phyloP scores from a whole-genome alignment of 768 basidiomycete genomes.

The Chiua virens region DNA sequence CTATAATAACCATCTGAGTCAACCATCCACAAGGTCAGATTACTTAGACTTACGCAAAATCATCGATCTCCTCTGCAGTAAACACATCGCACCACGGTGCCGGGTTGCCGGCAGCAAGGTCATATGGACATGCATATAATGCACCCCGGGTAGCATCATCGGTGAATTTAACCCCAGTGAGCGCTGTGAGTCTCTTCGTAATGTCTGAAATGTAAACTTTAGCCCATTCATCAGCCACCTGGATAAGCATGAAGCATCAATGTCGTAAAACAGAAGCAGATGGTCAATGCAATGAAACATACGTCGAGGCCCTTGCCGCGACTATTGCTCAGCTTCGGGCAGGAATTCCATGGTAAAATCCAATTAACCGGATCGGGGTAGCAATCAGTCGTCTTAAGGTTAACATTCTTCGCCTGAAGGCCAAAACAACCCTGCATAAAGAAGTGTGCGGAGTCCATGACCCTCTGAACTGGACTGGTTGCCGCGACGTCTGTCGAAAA shows the following conservation, averaged over 20 bases:
- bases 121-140: slow-evolving; percentile 39
- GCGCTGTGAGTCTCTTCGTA: slow-evolving; percentile 31
- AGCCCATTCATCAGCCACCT: slow-evolving; percentile 29
- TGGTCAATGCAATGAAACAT: not conserved
- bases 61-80: slow-evolving; percentile 28
- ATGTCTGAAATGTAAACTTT: slow-evolving; percentile 36
- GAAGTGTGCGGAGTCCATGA: slow-evolving; percentile 39
- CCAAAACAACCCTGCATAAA: slow-evolving; percentile 39
- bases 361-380: slow-evolving; percentile 33
- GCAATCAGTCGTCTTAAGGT: slow-evolving; percentile 29
- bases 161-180: slow-evolving; percentile 31
- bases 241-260: not conserved
- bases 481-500: slow-evolving; percentile 5
- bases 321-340: slow-evolving; percentile 13
- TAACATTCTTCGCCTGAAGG: slow-evolving; percentile 21
- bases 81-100: slow-evolving; percentile 41
- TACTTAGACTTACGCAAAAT: slow-evolving; percentile 32
- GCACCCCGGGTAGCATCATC: slow-evolving; percentile 37
- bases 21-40: not conserved
- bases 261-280: not conserved
- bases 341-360: slow-evolving; percentile 39
- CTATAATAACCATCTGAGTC: slow-evolving; percentile 1
- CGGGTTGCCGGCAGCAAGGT: slow-evolving; percentile 31
- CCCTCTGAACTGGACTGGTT: slow-evolving; percentile 11
- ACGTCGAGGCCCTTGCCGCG: not conserved